Conservation (phyloP, 2,329 filamentous ascomycete species). For the Claviceps sp. region DNA sequence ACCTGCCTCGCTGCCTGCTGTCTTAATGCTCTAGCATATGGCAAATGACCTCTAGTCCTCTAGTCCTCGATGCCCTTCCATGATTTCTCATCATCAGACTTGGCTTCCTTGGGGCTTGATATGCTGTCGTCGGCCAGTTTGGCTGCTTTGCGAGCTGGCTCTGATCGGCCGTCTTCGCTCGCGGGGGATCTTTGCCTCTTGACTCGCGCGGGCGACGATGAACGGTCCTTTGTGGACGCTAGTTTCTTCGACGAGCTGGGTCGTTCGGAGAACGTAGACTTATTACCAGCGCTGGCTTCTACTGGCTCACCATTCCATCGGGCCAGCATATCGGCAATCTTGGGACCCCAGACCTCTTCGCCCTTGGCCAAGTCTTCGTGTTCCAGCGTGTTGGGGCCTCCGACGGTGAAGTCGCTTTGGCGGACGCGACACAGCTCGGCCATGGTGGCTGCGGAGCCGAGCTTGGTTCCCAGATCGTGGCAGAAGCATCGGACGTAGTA, state of each 20-base stretch:
- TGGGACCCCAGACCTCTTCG: constrained; percentile 70
- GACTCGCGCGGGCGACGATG: constrained; percentile 9
- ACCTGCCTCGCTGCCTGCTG: background rate
- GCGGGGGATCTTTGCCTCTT: constrained; percentile 20
- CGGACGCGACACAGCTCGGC: constrained; percentile 65
- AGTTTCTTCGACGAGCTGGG: constrained; percentile 5
- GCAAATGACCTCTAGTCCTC: constrained; percentile 14
- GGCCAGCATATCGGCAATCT: constrained; percentile 40
- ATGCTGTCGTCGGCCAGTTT: constrained; percentile 5
- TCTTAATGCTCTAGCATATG: too few relatives aligned
- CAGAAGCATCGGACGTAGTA: constrained; percentile 94
- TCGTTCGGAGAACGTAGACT: constrained; percentile 7
- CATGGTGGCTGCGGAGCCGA: constrained; percentile 78
- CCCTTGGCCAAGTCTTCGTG: constrained; percentile 64
- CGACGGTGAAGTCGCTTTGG: constrained; percentile 69
- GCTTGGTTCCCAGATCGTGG: constrained; percentile 75
- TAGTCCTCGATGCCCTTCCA: constrained; percentile 30
- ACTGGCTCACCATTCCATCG: constrained; percentile 27
- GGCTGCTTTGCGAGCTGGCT: constrained; percentile 17
- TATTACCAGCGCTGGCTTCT: constrained; percentile 7
- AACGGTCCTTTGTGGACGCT: background rate
- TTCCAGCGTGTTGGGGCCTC: constrained; percentile 58
- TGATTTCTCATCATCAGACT: constrained; percentile 26
- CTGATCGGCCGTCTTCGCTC: constrained; percentile 9
- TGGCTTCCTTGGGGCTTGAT: constrained; percentile 1